A percentile compares a stretch with the other conserved stretches of the same genome.
These are phyloP conservation scores for Miscanthus lutarioriparius DNA, from an alignment of 176 grass and related monocot genomes.

Conservation along the genomic window DNA sequence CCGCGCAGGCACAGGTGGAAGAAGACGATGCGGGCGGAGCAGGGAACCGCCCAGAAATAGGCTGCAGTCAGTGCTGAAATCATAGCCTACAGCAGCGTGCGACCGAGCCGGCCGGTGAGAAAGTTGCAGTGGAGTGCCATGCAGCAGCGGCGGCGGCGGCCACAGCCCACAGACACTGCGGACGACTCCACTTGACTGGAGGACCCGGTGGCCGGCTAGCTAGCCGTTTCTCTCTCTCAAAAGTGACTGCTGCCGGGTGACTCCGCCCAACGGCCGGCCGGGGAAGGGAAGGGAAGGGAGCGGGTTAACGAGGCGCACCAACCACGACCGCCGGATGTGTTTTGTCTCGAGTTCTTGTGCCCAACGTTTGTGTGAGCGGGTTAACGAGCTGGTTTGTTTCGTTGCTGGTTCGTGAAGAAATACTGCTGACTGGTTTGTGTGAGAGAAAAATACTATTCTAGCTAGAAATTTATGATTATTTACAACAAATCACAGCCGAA, in stretches of 20 bases:
- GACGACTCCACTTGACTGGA: background rate
- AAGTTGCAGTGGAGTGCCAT: background rate
- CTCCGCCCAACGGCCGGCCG: background rate
- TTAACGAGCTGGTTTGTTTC: too few species aligned
- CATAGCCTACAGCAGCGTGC: background rate
- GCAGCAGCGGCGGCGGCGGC: background rate
- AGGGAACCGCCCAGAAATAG: background rate
- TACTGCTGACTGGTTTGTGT: too few species aligned
- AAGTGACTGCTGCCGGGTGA: background rate
- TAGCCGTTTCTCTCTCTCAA: background rate
- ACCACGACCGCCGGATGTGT: background rate
- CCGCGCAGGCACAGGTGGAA: too few species aligned
- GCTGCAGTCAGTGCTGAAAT: constrained; percentile 26
- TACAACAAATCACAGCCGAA: too few species aligned
- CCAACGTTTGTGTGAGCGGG: too few species aligned
- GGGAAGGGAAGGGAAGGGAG: background rate
- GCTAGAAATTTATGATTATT: too few species aligned
- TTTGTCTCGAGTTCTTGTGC: too few species aligned
- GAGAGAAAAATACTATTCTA: too few species aligned
- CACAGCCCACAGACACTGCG: background rate
- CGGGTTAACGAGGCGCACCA: constrained; percentile 27
- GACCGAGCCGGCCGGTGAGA: too few species aligned
- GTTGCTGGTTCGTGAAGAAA: too few species aligned
- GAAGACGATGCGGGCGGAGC: background rate
- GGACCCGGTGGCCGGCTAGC: background rate